Evolutionary conservation across 495 filamentous ascomycete species (phyloP).

Genomic region (Trichoderma gamsii): DNA sequence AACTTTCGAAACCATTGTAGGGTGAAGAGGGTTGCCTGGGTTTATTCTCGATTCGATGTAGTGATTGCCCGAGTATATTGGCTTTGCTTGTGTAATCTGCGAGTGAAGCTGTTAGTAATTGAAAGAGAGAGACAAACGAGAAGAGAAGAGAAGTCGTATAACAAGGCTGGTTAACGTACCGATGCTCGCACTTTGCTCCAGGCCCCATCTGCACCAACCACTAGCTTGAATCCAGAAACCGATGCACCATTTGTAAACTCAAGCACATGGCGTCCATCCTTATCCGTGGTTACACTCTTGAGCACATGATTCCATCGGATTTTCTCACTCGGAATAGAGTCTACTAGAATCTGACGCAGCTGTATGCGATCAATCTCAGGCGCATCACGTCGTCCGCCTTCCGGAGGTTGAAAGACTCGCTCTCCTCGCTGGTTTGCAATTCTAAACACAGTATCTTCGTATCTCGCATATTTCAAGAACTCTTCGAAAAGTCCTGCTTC

Average conservation of each 20-base stretch:
- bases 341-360: slow-evolving; percentile 41
- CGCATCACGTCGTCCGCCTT: slow-evolving; percentile 20
- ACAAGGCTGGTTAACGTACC: slow-evolving; percentile 17
- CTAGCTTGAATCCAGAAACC: slow-evolving; percentile 25
- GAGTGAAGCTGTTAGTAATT: neutral
- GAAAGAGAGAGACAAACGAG: neutral
- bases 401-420: slow-evolving; percentile 16
- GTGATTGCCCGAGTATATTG: slow-evolving; percentile 27
- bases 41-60: slow-evolving; percentile 26
- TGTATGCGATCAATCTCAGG: slow-evolving; percentile 38
- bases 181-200: slow-evolving; percentile 30
- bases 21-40: slow-evolving; percentile 23
- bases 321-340: slow-evolving; percentile 31
- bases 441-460: slow-evolving; percentile 23
- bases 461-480: slow-evolving; percentile 33
- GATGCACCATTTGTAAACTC: slow-evolving; percentile 26
- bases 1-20: slow-evolving; percentile 17
- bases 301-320: slow-evolving; percentile 26
- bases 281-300: neutral
- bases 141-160: no score
- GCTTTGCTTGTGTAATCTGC: slow-evolving; percentile 26
- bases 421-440: slow-evolving; percentile 25
- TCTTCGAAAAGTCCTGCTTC: slow-evolving; percentile 45
- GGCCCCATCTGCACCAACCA: slow-evolving; percentile 33
- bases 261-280: slow-evolving; percentile 23